phyloP scores from a whole-genome alignment of 257 asterid genomes.

The Echium plantagineum region DNA sequence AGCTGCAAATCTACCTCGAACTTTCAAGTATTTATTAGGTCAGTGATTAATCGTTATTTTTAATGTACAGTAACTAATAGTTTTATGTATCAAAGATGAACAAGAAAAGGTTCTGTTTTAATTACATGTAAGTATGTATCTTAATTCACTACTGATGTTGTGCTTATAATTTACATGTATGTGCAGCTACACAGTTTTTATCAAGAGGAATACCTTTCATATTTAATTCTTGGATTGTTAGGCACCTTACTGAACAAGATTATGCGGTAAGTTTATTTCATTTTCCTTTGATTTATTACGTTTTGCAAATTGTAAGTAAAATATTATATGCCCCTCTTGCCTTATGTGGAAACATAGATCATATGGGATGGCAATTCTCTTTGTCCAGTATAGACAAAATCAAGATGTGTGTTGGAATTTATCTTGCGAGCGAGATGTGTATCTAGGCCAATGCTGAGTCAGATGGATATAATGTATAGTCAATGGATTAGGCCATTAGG shows the following conservation, averaged over 20 bases:
- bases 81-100: too few species aligned
- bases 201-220: constrained; percentile 91
- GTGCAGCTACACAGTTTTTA: constrained; percentile 79
- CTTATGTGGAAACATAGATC: too few species aligned
- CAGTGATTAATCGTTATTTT: too few species aligned
- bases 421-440: background rate
- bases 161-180: background rate
- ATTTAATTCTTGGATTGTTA: constrained; percentile 86
- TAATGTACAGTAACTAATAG: too few species aligned
- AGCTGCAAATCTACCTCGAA: constrained; percentile 51
- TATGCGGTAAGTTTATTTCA: constrained; percentile 52
- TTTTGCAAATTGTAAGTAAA: too few species aligned
- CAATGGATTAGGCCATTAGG: background rate
- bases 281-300: background rate
- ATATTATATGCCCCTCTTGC: too few species aligned
- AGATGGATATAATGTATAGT: background rate
- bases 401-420: background rate
- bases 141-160: background rate
- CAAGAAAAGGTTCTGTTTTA: background rate
- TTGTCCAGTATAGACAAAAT: too few species aligned
- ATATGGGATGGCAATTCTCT: too few species aligned
- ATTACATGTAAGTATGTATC: constrained; percentile 6
- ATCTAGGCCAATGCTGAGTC: background rate
- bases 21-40: constrained; percentile 73
- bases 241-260: constrained; percentile 67